phyloP scores from a whole-genome alignment of 805 yeast species.

The Zygoascus flipseniorum region DNA sequence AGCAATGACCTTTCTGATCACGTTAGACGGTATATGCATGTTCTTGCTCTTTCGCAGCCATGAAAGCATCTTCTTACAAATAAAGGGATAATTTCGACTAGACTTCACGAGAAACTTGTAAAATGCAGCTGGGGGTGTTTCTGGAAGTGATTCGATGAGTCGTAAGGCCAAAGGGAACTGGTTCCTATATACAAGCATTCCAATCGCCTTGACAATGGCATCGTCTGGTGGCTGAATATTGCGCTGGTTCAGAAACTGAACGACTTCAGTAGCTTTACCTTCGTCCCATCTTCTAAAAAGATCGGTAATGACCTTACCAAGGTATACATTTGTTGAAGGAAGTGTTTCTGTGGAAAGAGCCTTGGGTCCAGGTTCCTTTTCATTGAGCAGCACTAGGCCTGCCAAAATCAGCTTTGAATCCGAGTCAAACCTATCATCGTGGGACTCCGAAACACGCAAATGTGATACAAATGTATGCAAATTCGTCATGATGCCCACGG shows the following conservation, averaged over 20 bases:
- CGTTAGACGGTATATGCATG: slow-evolving; percentile 11
- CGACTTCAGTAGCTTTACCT: slow-evolving; percentile 4
- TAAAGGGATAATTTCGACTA: slow-evolving; percentile 18
- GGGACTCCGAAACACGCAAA: slow-evolving; percentile 1
- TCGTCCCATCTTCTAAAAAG: slow-evolving; percentile 16
- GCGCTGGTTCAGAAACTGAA: neutral
- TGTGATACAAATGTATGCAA: slow-evolving; percentile 11
- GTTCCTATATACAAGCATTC: slow-evolving; percentile 3
- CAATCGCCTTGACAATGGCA: slow-evolving; percentile 5
- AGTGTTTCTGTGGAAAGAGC: neutral
- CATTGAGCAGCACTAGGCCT: slow-evolving; percentile 21
- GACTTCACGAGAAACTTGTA: slow-evolving; percentile 14
- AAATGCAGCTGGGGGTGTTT: slow-evolving; percentile 7
- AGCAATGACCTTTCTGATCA: slow-evolving; percentile 18
- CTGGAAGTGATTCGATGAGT: slow-evolving; percentile 7
- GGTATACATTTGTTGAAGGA: neutral
- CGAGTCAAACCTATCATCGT: slow-evolving; percentile 10
- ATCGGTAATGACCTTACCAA: slow-evolving; percentile 5
- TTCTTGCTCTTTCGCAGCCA: slow-evolving; percentile 18
- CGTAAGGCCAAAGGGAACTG: slow-evolving; percentile 9
- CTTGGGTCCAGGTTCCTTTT: slow-evolving; percentile 9
- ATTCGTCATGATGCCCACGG: slow-evolving; percentile 13
- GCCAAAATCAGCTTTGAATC: slow-evolving; percentile 23
- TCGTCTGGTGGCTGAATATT: slow-evolving; percentile 14
- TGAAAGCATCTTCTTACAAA: slow-evolving; percentile 12